Base-by-base conservation (phyloP, 306 rosid genomes). In the Fagus sylvatica region DNA sequence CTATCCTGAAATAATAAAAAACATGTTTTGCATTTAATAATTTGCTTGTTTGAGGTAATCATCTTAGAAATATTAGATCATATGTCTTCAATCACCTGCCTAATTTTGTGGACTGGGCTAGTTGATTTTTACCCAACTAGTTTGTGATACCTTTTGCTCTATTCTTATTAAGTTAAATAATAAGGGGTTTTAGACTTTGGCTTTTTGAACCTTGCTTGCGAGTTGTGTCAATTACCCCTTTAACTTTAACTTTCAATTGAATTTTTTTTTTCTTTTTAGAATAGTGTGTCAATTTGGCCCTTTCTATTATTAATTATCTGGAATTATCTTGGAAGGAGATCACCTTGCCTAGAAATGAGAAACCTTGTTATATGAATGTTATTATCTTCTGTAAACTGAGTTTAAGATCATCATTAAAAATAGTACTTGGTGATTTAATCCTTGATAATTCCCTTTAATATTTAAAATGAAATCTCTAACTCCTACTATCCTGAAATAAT, bases 21-120 rank as follows among this genome's bases (percentile, higher is more conserved):
- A 51, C 56, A 17, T 15, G 1, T 15, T 51, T 51, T 17, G 56
- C 4, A 51, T 51, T 10, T 51, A 15, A 48, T 48, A 48, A 48
- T 22, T 16, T 48, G 53, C 16, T 17, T 94, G 98, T 84, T 90
- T 81, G 98, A 94, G 97, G 98, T 94, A 88, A 65, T 36, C 57
- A 19, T 53, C 76, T 30, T 71, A 48, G 12, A 81, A 49, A 48
- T 56, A 49, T 74, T 43, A 46, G 11, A 36, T 82, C 30, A 11
- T 68, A 19, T n/a, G n/a, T 76, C 54, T 39, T 53, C 69, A 33
- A 37, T 53, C 9, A 17, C 7, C 43, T 7, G 71, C 48, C 32
- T 39, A 65, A 61, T 17, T 57, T 30, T 15, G 46, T 37, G 17
- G 71, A 65, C 12, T 40, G 4, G 13, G 36, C 68, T 40, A 30